phyloP scores from a whole-genome alignment of 768 basidiomycete genomes.

The Tricholoma sp. region DNA sequence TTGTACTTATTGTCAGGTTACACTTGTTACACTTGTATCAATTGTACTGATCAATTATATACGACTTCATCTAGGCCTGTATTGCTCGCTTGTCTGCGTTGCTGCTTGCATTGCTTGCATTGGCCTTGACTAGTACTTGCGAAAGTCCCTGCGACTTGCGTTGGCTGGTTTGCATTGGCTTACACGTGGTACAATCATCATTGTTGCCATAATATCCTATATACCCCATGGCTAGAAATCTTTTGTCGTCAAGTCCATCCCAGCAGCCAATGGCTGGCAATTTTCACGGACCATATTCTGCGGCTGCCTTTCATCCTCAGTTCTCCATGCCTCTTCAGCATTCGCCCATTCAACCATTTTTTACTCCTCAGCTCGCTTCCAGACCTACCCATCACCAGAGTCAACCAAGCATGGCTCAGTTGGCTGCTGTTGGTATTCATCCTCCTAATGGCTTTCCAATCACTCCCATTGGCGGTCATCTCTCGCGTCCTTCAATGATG shows the following conservation, averaged over 20 bases:
- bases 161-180: too few species aligned
- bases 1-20: too few species aligned
- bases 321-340: slow-evolving; percentile 50
- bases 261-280: slow-evolving; percentile 45
- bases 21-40: too few species aligned
- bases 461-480: slow-evolving; percentile 56
- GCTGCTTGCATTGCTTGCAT: too few species aligned
- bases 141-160: too few species aligned
- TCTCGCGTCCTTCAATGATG: slow-evolving; percentile 49
- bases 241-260: neutral
- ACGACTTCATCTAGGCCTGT: too few species aligned
- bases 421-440: slow-evolving; percentile 55
- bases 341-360: slow-evolving; percentile 73
- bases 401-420: slow-evolving; percentile 56
- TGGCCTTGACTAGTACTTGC: too few species aligned
- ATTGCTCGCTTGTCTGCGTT: too few species aligned
- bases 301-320: slow-evolving; percentile 53
- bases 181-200: too few species aligned
- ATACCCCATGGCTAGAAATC: too few species aligned
- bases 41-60: too few species aligned
- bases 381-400: slow-evolving; percentile 54
- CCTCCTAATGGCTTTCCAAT: slow-evolving; percentile 52
- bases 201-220: too few species aligned
- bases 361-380: slow-evolving; percentile 42
- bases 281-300: slow-evolving; percentile 51